phyloP scores from a whole-genome alignment of 2,329 filamentous ascomycete genomes.

The Penicillium sp. region DNA sequence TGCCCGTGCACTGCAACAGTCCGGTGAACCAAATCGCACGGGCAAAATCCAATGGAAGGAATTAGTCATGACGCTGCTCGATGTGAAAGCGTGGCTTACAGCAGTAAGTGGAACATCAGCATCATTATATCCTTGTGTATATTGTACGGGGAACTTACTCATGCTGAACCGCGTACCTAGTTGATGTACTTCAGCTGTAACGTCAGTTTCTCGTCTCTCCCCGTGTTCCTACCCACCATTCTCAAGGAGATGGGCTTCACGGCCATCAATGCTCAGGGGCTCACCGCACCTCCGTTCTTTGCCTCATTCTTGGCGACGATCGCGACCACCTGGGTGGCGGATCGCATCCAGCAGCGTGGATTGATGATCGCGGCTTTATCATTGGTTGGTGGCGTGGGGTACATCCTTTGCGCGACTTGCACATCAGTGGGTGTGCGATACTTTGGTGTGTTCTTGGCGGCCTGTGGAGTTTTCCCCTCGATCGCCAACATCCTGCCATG shows the following conservation, averaged over 20 bases:
- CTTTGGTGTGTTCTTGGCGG: constrained; percentile 55
- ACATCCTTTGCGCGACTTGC: constrained; percentile 63
- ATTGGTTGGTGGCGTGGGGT: constrained; percentile 60
- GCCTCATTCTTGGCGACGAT: constrained; percentile 65
- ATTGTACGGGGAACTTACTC: background rate
- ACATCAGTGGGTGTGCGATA: constrained; percentile 53
- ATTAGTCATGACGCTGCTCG: constrained; percentile 46
- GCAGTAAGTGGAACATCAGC: constrained; percentile 35
- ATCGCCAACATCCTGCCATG: constrained; percentile 71
- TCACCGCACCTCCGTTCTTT: constrained; percentile 71
- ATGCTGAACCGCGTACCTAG: constrained; percentile 17
- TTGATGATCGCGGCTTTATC: constrained; percentile 59
- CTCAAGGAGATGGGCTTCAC: constrained; percentile 67
- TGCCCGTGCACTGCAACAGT: constrained; percentile 54
- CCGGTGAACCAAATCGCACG: constrained; percentile 48
- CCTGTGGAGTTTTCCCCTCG: constrained; percentile 64
- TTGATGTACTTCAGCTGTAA: constrained; percentile 62
- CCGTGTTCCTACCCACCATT: constrained; percentile 65
- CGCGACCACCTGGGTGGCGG: constrained; percentile 62
- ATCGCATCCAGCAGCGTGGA: constrained; percentile 64
- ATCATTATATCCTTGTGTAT: background rate
- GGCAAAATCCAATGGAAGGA: constrained; percentile 49
- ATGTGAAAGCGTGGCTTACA: constrained; percentile 51
- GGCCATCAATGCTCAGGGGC: constrained; percentile 65
- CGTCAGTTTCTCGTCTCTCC: constrained; percentile 65